Evolutionary conservation across 257 asterid genomes (phyloP).

Genomic region (Jacaranda copaia): DNA sequence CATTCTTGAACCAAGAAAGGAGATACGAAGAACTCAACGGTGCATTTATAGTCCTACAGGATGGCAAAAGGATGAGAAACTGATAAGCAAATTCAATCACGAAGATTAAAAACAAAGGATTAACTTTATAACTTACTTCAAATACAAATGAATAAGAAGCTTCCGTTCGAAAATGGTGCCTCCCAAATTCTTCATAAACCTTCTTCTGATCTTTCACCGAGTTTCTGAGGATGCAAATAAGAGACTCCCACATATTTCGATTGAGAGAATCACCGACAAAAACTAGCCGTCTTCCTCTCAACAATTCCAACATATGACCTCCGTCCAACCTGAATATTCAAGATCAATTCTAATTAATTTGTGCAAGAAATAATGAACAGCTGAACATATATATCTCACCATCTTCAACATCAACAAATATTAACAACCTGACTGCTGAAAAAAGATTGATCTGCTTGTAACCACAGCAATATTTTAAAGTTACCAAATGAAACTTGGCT

Average conservation of each 20-base stretch:
- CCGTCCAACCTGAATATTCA: conserved; percentile 64
- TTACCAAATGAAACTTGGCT: background rate
- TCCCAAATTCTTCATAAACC: conserved; percentile 70
- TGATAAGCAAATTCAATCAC: background rate
- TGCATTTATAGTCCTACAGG: conserved; percentile 66
- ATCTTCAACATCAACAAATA: background rate
- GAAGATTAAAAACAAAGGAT: background rate
- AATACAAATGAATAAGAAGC: conserved; percentile 70
- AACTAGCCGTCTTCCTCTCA: conserved; percentile 70
- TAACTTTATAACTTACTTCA: conserved; percentile 51
- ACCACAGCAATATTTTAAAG: background rate
- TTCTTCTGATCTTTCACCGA: conserved; percentile 59
- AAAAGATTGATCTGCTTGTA: background rate
- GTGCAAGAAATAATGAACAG: background rate
- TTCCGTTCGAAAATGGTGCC: conserved; percentile 60
- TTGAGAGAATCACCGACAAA: conserved; percentile 82
- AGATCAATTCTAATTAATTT: conserved; percentile 11
- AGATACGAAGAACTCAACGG: conserved; percentile 72
- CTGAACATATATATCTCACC: background rate
- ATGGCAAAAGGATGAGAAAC: background rate
- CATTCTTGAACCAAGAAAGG: conserved; percentile 84
- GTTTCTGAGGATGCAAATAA: conserved; percentile 71
- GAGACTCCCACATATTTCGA: conserved; percentile 91
- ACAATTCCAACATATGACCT: conserved; percentile 64
- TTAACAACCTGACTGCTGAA: background rate